Evolutionary conservation across 2,329 filamentous ascomycete genomes (phyloP), one percentile per base, ranked within the genome.

Genomic region (Lojkania enalia): DNA sequence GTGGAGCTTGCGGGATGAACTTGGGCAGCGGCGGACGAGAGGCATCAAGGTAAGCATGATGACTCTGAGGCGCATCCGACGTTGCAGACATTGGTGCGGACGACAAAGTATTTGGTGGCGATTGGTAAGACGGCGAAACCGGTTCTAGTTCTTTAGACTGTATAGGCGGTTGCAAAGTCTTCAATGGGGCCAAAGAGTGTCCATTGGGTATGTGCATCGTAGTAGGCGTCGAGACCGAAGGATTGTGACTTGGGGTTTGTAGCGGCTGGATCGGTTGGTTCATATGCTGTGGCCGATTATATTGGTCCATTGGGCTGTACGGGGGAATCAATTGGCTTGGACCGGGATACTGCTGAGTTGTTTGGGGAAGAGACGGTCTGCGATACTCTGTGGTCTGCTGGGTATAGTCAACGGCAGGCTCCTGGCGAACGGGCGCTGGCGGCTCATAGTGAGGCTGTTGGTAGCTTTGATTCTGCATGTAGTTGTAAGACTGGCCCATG

Each of bases 81-180:
- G 58, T 61, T 19, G 60, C 64, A 40, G 66, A 69, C 56, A 68
- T 62, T 36, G 62, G 52, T 20, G 53, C 59, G 36, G 60, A 64
- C 11, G 48, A 51, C 37, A 67, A 49, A 3, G 52, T 48, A 43
- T 61, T 58, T 39, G 62, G 67, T 42, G 66, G 67, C 14, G 66
- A 69, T 20, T 66, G 60, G 39, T 72, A 73, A n/a, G 67, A 61
- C 0, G 74, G 74, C n/a, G 74, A 75, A 3, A 71, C 62, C 4
- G 72, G 70, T 43, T 76, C 74, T 30, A 72, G 51, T 45, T 70
- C 71, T 3, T 72, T 60, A 16, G 48, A 47, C 39, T 45, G 52
- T 2, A 57, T 57, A 20, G 58, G 61, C 2, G 66, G 61, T 30
- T 70, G 64, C 44, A 72, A 49, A 1, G 72, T 71, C 49, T 73